Base-by-base conservation (phyloP, 2,329 filamentous ascomycete genomes). In the Juglanconis sp. region DNA sequence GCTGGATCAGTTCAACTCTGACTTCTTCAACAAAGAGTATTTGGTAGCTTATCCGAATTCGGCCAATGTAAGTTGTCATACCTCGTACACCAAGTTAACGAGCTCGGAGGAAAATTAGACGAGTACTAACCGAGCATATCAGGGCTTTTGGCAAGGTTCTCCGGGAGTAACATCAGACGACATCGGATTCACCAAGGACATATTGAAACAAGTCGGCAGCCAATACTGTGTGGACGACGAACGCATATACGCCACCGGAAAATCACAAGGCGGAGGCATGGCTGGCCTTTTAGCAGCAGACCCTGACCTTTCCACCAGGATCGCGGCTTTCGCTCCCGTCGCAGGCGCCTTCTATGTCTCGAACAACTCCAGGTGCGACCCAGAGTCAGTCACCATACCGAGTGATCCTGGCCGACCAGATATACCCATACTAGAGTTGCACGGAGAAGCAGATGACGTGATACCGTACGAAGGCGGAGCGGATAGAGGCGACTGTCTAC, bases 341-440 rank as follows among this genome's bases (percentile, higher is more conserved):
- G 74, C 76, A 0, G 76, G 76, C 0, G 73, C 77, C 0, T 76
- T 76, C 57, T 79, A 80, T 65, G 53, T 55, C 24, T 40, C 15
- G 2, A 71, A 75, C 34, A 63, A 67, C 8, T 59, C 30, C 5
- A 34, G 10, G 5, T 55, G 53, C 24, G 15, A 30, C 24, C 38
- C 53, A 13, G 38, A 17, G 15, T 30, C 53, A 9, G 70, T 77
- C 6, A 7, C 60, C 5, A 69, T 71, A 48, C 69, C 68, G 15
- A 80, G 76, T 68, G 67, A 63, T 2, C 72, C 76, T 0, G 68
- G 65, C 2, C 69, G 71, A 42, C 64, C 55, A 0, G 65, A 72
- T 3, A 61, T 81, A 4, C 79, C 80, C 1, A 71, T 84, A 11
- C 67, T 83, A 6, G 77, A 81, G 47, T 77, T 82, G 53, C 81